Percentiles rank a stretch among this genome's conserved stretches.
Evolutionary conservation across 2,329 filamentous ascomycete species (phyloP).

Genomic region (Sordariomycetes sp.): DNA sequence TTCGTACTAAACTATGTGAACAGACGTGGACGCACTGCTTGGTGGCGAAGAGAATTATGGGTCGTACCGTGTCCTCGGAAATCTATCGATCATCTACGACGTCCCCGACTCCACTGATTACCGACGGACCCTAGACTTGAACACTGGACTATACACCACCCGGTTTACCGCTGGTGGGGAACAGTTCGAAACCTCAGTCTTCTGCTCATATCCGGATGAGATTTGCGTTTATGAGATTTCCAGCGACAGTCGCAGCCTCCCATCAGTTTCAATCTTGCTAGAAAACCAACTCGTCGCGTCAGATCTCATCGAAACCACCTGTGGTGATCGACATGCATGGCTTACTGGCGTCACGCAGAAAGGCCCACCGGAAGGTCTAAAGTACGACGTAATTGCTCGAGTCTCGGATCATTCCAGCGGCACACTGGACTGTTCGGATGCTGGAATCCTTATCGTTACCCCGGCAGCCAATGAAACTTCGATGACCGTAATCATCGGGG

Average conservation of each 20-base stretch:
- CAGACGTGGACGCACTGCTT: not conserved
- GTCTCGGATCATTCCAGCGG: not conserved
- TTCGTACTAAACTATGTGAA: not conserved
- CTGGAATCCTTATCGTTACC: slow-evolving; percentile 15
- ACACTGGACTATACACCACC: not conserved
- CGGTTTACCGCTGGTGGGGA: not conserved
- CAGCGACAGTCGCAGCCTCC: not conserved
- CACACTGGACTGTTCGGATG: slow-evolving; percentile 2
- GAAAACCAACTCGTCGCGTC: not conserved
- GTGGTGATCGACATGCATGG: not conserved
- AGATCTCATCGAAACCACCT: not conserved
- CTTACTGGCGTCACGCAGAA: not conserved
- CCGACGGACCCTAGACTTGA: not conserved
- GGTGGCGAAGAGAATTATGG: not conserved
- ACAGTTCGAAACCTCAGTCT: not conserved
- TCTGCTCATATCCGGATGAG: not conserved
- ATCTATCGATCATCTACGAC: not conserved
- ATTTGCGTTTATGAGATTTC: not conserved
- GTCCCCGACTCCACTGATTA: not conserved
- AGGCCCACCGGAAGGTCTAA: not conserved
- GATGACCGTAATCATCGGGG: slow-evolving; percentile 26
- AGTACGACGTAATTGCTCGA: not conserved
- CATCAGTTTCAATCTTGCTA: not conserved
- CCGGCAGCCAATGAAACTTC: slow-evolving; percentile 10
- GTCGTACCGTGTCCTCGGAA: not conserved